phyloP scores from a whole-genome alignment of 2,329 filamentous ascomycete genomes.

The Ophioceras dolichostomum region DNA sequence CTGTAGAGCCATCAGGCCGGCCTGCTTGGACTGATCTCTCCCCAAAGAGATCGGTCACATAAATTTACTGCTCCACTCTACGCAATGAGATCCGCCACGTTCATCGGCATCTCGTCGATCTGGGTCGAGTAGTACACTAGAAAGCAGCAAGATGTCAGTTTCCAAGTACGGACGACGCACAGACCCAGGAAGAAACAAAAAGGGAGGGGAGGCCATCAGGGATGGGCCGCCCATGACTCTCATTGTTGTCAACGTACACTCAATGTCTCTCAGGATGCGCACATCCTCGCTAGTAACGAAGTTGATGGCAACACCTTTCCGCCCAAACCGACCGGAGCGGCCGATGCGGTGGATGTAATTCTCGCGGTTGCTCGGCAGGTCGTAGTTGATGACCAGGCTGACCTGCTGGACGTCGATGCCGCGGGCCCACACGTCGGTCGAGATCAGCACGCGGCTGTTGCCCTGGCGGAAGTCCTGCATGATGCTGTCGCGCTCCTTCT shows the following conservation, averaged over 20 bases:
- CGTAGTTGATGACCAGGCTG: slow-evolving; percentile 99
- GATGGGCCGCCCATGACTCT: too few species aligned
- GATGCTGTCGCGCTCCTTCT: slow-evolving; percentile 93
- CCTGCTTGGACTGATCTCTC: too few species aligned
- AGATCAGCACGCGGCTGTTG: slow-evolving; percentile 95
- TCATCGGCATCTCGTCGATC: slow-evolving; percentile 99
- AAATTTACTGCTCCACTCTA: too few species aligned
- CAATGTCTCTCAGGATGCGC: slow-evolving; percentile 99
- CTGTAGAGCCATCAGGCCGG: too few species aligned
- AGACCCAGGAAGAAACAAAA: background rate
- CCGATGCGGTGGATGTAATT: slow-evolving; percentile 99
- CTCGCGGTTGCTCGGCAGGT: slow-evolving; percentile 95
- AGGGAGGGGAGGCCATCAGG: background rate
- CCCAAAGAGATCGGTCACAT: too few species aligned
- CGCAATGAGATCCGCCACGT: slow-evolving; percentile 58
- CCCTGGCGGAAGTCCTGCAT: slow-evolving; percentile 99
- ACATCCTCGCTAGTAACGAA: slow-evolving; percentile 99
- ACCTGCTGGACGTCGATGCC: slow-evolving; percentile 99
- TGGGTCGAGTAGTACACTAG: slow-evolving; percentile 92
- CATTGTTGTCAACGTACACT: too few species aligned
- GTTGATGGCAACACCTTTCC: slow-evolving; percentile 99
- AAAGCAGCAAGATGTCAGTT: background rate
- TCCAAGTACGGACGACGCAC: background rate
- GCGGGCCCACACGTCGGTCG: slow-evolving; percentile 94
- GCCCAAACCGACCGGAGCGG: slow-evolving; percentile 98